phyloP scores from a whole-genome alignment of 495 filamentous ascomycete genomes.

The Beverwykella pulmonaria region DNA sequence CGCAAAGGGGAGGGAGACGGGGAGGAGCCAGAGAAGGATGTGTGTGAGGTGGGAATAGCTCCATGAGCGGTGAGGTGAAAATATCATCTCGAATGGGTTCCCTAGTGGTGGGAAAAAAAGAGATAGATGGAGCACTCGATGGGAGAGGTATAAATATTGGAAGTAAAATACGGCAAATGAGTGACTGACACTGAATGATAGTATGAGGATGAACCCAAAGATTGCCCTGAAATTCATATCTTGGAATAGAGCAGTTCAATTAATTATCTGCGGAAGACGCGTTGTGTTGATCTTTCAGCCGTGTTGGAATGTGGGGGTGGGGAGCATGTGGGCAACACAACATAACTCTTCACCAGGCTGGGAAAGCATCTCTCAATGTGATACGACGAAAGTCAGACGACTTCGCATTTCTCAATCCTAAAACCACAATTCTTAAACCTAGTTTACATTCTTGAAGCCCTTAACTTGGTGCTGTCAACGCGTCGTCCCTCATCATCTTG shows the following conservation, averaged over 20 bases:
- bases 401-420: background rate
- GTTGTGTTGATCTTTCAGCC: background rate
- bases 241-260: background rate
- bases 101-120: background rate
- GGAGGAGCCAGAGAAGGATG: slow-evolving; percentile 2
- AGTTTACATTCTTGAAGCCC: slow-evolving; percentile 44
- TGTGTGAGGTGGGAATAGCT: background rate
- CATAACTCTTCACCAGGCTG: background rate
- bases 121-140: background rate
- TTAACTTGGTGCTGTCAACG: slow-evolving; percentile 63
- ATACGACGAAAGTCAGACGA: background rate
- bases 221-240: background rate
- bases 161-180: background rate
- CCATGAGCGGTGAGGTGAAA: background rate
- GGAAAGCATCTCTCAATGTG: background rate
- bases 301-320: slow-evolving; percentile 13
- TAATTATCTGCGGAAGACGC: background rate
- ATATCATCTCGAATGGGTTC: background rate
- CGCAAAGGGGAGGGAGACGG: background rate
- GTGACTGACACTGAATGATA: background rate
- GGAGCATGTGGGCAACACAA: background rate
- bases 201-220: background rate
- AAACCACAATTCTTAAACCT: slow-evolving; percentile 5
- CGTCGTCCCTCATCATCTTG: slow-evolving; percentile 79
- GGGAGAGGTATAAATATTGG: background rate